A percentile compares a stretch with the other conserved stretches of the same genome.
These are phyloP conservation scores for Nicotiana sylvestris DNA, from an alignment of 257 asterid genomes.

Conservation along the genomic window DNA sequence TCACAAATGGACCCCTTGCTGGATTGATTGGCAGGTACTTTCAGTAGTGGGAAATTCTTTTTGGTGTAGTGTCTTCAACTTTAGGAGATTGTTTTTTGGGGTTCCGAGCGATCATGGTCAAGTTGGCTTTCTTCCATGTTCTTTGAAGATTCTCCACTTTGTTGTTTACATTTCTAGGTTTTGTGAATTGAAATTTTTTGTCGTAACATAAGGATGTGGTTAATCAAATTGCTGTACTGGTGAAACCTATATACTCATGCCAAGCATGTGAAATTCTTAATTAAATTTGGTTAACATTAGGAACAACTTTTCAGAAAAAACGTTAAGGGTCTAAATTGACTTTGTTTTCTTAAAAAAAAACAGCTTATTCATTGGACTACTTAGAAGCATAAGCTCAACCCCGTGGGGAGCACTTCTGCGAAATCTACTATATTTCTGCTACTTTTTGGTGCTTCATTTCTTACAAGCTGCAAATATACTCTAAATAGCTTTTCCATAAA, in stretches of 20 bases:
- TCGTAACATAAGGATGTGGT: not conserved
- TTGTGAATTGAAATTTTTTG: not conserved
- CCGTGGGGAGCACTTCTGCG: not conserved
- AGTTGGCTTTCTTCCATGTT: not conserved
- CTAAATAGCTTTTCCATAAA: not conserved
- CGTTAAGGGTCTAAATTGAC: not conserved
- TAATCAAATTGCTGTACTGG: not conserved
- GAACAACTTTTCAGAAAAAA: not conserved
- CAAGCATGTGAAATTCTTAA: not conserved
- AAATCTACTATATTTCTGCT: not conserved
- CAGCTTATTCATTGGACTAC: not conserved
- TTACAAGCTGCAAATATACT: not conserved
- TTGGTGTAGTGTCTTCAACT: not conserved
- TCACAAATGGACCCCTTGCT: conserved; percentile 93
- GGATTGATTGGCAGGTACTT: conserved; percentile 94
- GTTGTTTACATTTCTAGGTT: not conserved
- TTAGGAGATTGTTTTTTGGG: not conserved
- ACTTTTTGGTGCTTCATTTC: not conserved
- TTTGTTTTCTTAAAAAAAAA: not conserved
- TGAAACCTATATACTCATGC: not conserved
- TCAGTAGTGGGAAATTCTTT: not conserved
- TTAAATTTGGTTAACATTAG: not conserved
- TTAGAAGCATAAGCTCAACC: not conserved
- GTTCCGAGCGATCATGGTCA: not conserved
- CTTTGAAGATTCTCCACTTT: not conserved